Percentiles rank a stretch among this genome's conserved stretches.
phyloP scores from a whole-genome alignment of 1,139 yeast genomes.

The Hyphopichia wangnamkhiaoensis region DNA sequence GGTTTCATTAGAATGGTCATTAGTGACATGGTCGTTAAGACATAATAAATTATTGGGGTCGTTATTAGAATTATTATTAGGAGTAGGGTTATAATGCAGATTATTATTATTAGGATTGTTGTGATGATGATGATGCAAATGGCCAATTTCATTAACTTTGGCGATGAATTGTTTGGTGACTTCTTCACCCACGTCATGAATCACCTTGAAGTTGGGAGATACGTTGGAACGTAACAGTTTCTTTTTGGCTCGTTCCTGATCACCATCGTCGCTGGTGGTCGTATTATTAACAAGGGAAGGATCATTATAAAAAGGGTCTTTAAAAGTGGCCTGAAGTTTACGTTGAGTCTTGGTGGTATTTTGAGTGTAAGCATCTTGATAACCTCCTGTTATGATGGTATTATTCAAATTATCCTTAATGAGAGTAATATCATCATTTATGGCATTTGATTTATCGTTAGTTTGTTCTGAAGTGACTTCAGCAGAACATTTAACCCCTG shows the following conservation, averaged over 20 bases:
- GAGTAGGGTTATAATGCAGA: background rate
- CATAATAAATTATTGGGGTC: background rate
- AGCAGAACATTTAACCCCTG: background rate
- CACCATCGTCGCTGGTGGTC: background rate
- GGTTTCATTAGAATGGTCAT: background rate
- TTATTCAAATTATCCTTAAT: slow-evolving; percentile 5
- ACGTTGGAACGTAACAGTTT: background rate
- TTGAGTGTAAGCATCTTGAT: slow-evolving; percentile 4
- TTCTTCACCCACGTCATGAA: slow-evolving; percentile 25
- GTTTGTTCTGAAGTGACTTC: background rate
- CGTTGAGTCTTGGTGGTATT: slow-evolving; percentile 1
- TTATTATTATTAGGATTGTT: background rate
- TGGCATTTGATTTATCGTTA: background rate
- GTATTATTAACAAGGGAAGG: background rate
- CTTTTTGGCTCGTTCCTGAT: background rate
- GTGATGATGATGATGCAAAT: slow-evolving; percentile 5
- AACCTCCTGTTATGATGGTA: slow-evolving; percentile 5
- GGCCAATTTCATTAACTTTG: slow-evolving; percentile 23
- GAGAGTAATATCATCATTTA: background rate
- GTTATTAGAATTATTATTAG: background rate
- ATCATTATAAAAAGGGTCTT: slow-evolving; percentile 3
- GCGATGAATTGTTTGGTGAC: slow-evolving; percentile 25
- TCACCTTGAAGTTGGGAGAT: slow-evolving; percentile 17
- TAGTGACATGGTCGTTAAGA: background rate
- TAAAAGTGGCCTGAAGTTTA: background rate